Evolutionary conservation across 2,329 filamentous ascomycete species (phyloP).

Genomic region (Colletotrichum sp.): DNA sequence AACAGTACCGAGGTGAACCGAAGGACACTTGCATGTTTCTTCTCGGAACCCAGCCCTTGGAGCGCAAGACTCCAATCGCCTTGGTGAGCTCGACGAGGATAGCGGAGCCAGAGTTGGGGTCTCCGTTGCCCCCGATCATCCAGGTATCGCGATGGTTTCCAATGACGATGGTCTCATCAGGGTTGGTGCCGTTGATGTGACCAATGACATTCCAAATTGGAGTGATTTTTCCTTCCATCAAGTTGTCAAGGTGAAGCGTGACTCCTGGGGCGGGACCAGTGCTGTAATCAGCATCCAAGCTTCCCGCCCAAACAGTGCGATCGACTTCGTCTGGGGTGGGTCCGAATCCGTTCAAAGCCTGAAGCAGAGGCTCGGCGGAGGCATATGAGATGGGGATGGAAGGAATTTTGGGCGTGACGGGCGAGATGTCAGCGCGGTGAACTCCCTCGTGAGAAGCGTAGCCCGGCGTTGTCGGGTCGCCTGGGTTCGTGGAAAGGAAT

Average conservation of each 20-base stretch:
- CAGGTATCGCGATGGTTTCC: constrained; percentile 86
- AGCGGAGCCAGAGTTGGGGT: constrained; percentile 82
- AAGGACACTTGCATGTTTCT: constrained; percentile 55
- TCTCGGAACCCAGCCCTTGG: constrained; percentile 79
- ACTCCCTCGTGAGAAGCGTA: constrained; percentile 79
- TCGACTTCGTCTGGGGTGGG: constrained; percentile 71
- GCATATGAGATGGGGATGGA: constrained; percentile 81
- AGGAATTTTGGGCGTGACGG: constrained; percentile 75
- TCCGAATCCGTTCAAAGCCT: constrained; percentile 78
- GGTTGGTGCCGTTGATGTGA: constrained; percentile 76
- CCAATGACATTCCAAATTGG: constrained; percentile 82
- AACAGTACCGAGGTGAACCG: background rate
- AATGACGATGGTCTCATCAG: constrained; percentile 77
- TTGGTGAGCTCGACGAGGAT: constrained; percentile 77
- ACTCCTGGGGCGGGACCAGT: constrained; percentile 56
- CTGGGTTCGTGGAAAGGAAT: constrained; percentile 61
- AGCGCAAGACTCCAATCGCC: constrained; percentile 71
- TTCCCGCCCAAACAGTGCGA: constrained; percentile 61
- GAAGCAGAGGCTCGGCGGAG: constrained; percentile 78
- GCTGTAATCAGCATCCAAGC: constrained; percentile 45
- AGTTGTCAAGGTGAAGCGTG: constrained; percentile 68
- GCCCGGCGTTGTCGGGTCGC: constrained; percentile 81
- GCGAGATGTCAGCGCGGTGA: constrained; percentile 65
- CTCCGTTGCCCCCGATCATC: constrained; percentile 84
- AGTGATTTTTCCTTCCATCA: constrained; percentile 69